Conservation (phyloP, 192 early-diverging fungal genomes). For the Linderina pennispora region DNA sequence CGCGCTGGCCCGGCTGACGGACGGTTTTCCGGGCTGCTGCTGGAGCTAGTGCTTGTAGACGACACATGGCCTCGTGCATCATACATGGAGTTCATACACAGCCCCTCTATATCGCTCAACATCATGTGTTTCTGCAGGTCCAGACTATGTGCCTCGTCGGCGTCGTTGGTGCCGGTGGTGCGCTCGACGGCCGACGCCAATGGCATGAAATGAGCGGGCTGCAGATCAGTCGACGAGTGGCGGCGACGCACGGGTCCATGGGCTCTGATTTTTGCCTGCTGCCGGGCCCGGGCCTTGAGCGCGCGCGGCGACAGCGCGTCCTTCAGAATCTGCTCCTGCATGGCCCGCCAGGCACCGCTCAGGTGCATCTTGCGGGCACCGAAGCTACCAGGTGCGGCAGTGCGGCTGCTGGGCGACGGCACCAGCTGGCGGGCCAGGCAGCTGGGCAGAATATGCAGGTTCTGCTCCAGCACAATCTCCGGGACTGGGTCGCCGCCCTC, state of each 20-base stretch:
- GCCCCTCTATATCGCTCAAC: conserved; percentile 21
- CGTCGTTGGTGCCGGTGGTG: conserved; percentile 7
- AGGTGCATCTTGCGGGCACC: conserved; percentile 44
- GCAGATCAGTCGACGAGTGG: conserved; percentile 51
- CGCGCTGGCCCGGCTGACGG: neutral
- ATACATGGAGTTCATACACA: conserved; percentile 41
- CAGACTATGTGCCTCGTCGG: conserved; percentile 34
- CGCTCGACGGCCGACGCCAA: conserved; percentile 4
- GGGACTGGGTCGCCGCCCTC: conserved; percentile 33
- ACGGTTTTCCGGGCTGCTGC: neutral
- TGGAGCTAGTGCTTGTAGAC: conserved; percentile 18
- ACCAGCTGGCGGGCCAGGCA: conserved; percentile 51
- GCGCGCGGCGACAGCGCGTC: conserved; percentile 89
- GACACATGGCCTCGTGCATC: conserved; percentile 1
- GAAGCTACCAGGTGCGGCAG: conserved; percentile 42
- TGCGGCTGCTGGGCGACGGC: conserved; percentile 16
- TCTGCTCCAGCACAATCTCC: conserved; percentile 83
- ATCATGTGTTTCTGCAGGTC: conserved; percentile 24
- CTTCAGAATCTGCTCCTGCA: conserved; percentile 83
- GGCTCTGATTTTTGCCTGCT: conserved; percentile 43
- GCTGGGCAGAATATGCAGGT: conserved; percentile 77
- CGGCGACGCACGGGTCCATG: conserved; percentile 38
- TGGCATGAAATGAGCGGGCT: conserved; percentile 23
- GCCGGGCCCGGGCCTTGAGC: conserved; percentile 65
- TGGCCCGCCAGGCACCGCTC: conserved; percentile 56